These are phyloP conservation scores for Fusarium haematococcum DNA, from an alignment of 2,329 filamentous ascomycete species.

Conservation along the genomic window DNA sequence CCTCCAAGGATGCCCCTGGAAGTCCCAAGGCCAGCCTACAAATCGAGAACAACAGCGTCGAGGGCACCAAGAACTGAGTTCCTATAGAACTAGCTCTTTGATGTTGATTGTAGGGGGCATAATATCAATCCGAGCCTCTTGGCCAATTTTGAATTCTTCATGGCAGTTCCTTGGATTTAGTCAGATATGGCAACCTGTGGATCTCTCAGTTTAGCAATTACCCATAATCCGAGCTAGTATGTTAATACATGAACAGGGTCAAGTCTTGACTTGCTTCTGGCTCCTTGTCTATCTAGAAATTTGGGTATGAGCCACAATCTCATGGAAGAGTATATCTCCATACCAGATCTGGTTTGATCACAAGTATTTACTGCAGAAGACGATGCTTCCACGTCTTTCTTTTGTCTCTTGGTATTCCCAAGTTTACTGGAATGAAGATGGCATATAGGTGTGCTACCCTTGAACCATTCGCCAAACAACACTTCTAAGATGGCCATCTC, in stretches of 20 bases:
- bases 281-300: not conserved
- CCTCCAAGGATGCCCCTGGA: not conserved
- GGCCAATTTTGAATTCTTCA: not conserved
- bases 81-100: not conserved
- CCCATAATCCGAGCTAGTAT: not conserved
- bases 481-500: not conserved
- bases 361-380: not conserved
- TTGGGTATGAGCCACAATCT: not conserved
- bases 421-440: not conserved
- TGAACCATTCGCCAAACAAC: not conserved
- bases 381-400: not conserved
- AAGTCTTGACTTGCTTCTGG: not conserved
- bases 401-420: not conserved
- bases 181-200: not conserved
- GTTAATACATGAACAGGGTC: not conserved
- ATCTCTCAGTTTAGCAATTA: not conserved
- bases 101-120: not conserved
- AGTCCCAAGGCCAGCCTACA: conserved; percentile 13
- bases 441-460: not conserved
- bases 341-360: not conserved
- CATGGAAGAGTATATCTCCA: not conserved
- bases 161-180: not conserved
- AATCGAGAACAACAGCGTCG: conserved; percentile 5
- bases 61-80: not conserved
- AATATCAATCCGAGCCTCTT: not conserved